Conservation (phyloP, 768 basidiomycete genomes). For the Lactifluus volemus region DNA sequence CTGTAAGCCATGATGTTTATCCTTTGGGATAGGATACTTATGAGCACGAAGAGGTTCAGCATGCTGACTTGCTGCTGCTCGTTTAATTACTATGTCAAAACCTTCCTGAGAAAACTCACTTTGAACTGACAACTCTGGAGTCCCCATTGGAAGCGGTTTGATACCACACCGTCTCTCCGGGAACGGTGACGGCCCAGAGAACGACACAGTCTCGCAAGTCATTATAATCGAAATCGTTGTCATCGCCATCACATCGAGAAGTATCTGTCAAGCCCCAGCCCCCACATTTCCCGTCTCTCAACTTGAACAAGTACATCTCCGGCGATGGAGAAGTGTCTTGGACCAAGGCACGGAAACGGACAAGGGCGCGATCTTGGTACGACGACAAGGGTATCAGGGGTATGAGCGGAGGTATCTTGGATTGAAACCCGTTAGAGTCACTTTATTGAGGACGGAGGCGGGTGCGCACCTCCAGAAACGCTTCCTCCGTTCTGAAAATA, state of each 20-base stretch:
- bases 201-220: slow-evolving; percentile 53
- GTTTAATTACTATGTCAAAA: background rate
- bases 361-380: slow-evolving; percentile 46
- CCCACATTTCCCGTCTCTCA: slow-evolving; percentile 38
- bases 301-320: slow-evolving; percentile 59
- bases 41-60: slow-evolving; percentile 32
- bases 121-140: slow-evolving; percentile 7
- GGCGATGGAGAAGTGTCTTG: slow-evolving; percentile 72
- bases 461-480: slow-evolving; percentile 23
- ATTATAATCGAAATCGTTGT: slow-evolving; percentile 34
- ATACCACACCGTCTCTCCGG: slow-evolving; percentile 58
- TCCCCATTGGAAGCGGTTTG: slow-evolving; percentile 25
- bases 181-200: slow-evolving; percentile 69
- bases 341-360: slow-evolving; percentile 69
- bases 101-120: slow-evolving; percentile 10
- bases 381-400: slow-evolving; percentile 39
- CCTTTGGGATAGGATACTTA: slow-evolving; percentile 53
- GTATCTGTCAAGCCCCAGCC: slow-evolving; percentile 62
- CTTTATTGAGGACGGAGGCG: background rate
- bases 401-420: slow-evolving; percentile 52
- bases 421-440: background rate
- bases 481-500: slow-evolving; percentile 23
- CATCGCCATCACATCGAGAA: slow-evolving; percentile 23
- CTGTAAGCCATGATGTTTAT: slow-evolving; percentile 58
- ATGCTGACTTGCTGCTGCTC: background rate